Evolutionary conservation across 768 basidiomycete species (phyloP).

Genomic region (Termitomyces sp.): DNA sequence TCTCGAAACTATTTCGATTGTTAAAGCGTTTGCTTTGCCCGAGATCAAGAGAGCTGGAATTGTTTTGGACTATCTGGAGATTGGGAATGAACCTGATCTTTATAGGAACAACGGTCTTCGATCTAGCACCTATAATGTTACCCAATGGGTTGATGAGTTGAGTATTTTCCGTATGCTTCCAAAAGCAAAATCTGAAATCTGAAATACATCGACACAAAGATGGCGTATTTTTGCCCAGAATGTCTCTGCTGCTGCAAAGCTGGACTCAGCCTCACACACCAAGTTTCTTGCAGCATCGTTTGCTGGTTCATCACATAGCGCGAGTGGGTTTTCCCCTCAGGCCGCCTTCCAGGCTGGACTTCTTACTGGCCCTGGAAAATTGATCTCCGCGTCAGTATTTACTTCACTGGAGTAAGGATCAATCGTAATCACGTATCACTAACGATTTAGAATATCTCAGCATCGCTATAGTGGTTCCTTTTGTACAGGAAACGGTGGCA

Average conservation of each 20-base stretch:
- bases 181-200: not conserved
- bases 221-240: constrained; percentile 50
- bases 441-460: constrained; percentile 41
- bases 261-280: constrained; percentile 31
- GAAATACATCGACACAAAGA: constrained; percentile 22
- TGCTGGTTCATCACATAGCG: constrained; percentile 40
- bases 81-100: constrained; percentile 59
- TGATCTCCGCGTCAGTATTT: constrained; percentile 45
- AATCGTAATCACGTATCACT: not conserved
- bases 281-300: constrained; percentile 47
- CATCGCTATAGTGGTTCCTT: constrained; percentile 59
- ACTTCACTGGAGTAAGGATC: not conserved
- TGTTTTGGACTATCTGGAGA: constrained; percentile 50
- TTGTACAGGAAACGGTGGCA: constrained; percentile 45
- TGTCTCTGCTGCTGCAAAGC: constrained; percentile 32
- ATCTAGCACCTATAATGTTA: constrained; percentile 28
- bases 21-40: constrained; percentile 39
- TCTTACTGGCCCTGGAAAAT: constrained; percentile 36
- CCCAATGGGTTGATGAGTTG: constrained; percentile 45
- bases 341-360: constrained; percentile 48
- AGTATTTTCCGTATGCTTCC: constrained; percentile 12
- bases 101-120: constrained; percentile 42
- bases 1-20: constrained; percentile 41
- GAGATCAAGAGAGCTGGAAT: constrained; percentile 34
- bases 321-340: constrained; percentile 54